Conservation (phyloP, 345 rosid genomes). For the Eucalyptus pauciflora region DNA sequence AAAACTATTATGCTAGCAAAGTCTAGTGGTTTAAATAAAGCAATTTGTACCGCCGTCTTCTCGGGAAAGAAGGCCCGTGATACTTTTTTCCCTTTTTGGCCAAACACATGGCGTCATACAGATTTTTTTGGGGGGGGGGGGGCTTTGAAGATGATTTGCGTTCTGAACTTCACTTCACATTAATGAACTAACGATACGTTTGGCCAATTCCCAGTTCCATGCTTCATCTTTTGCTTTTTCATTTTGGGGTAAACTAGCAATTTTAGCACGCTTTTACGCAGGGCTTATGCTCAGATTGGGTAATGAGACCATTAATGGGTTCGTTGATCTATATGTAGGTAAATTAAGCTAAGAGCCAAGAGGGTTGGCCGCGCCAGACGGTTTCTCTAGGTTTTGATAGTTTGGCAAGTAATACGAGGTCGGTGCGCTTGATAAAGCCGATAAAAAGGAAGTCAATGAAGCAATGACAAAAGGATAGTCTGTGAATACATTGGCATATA, state of each 20-base stretch:
- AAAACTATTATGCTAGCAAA: too few relatives aligned
- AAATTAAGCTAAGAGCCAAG: neutral
- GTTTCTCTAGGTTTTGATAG: neutral
- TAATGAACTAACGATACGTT: neutral
- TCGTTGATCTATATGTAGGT: neutral
- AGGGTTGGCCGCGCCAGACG: neutral
- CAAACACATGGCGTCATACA: neutral
- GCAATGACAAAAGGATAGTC: neutral
- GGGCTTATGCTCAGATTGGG: neutral
- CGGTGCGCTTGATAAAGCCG: neutral
- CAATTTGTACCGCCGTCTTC: neutral
- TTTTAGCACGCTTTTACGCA: neutral
- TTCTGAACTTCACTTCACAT: neutral
- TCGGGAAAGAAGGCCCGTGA: neutral
- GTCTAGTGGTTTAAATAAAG: too few relatives aligned
- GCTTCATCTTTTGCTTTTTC: neutral
- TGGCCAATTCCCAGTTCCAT: neutral
- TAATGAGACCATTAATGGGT: neutral
- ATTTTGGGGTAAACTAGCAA: neutral
- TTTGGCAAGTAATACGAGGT: neutral
- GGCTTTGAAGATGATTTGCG: neutral
- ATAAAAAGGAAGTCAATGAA: neutral
- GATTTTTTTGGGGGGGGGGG: neutral
- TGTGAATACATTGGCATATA: neutral
- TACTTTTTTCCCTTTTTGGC: neutral